Conservation (phyloP, 2,329 filamentous ascomycete genomes). For the Rhynchosporium graminicola region DNA sequence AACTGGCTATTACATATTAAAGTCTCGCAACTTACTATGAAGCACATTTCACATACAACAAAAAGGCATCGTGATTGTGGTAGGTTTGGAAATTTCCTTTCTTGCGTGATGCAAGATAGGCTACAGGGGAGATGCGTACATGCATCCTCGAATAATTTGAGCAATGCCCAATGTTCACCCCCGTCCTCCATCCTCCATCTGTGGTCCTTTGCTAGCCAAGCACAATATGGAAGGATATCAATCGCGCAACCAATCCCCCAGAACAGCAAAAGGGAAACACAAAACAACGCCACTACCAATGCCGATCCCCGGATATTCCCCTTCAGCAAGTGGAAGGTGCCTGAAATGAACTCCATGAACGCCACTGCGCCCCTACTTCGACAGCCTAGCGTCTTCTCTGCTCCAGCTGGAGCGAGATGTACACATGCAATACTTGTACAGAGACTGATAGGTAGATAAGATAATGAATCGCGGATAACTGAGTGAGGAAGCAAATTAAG, state of each 20-base stretch:
- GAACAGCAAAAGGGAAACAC: not conserved
- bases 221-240: slow-evolving; percentile 6
- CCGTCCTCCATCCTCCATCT: not conserved
- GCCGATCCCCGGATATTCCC: not conserved
- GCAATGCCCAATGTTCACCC: not conserved
- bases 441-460: slow-evolving; percentile 3
- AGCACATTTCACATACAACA: too few relatives aligned
- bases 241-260: not conserved
- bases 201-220: not conserved
- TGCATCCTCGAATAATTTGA: too few relatives aligned
- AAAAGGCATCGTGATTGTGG: too few relatives aligned
- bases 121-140: too few relatives aligned
- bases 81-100: too few relatives aligned
- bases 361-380: slow-evolving; percentile 2
- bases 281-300: slow-evolving; percentile 5
- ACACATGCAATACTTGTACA: slow-evolving; percentile 20
- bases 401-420: not conserved
- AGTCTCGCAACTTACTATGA: too few relatives aligned
- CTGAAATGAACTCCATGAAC: slow-evolving; percentile 5
- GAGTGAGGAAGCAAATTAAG: slow-evolving; percentile 18
- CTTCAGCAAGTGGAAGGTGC: not conserved
- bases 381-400: not conserved
- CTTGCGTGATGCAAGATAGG: too few relatives aligned
- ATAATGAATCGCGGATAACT: not conserved
- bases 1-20: too few relatives aligned